Evolutionary conservation across 306 rosid genomes (phyloP).

Genomic region (Cucumis hystrix): DNA sequence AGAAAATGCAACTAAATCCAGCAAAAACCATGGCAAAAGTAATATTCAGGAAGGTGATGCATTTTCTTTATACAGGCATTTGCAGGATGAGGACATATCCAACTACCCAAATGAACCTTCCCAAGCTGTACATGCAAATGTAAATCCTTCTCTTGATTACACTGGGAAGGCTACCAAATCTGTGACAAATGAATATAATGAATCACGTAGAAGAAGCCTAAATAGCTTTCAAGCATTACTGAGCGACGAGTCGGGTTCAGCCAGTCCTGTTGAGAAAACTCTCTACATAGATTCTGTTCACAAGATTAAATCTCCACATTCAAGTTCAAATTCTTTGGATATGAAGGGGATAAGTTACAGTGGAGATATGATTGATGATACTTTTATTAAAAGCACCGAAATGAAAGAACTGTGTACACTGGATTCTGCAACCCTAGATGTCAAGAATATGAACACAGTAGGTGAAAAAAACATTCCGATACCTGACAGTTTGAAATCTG

Average conservation of each 20-base stretch:
- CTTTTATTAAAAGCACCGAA: constrained; percentile 18
- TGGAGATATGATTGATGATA: constrained; percentile 17
- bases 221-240: constrained; percentile 20
- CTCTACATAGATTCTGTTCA: constrained; percentile 51
- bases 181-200: constrained; percentile 16
- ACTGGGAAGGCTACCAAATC: constrained; percentile 24
- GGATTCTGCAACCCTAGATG: constrained; percentile 32
- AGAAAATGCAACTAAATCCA: constrained; percentile 7
- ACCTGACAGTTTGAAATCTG: constrained; percentile 22
- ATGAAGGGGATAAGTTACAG: constrained; percentile 15
- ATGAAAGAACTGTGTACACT: constrained; percentile 8
- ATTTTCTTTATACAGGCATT: neutral
- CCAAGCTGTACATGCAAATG: constrained; percentile 18
- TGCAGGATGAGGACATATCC: neutral
- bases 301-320: constrained; percentile 21
- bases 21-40: constrained; percentile 5
- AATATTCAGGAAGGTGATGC: constrained; percentile 4
- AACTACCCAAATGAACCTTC: constrained; percentile 17
- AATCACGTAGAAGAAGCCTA: constrained; percentile 23
- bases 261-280: constrained; percentile 70
- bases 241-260: constrained; percentile 18
- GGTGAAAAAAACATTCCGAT: constrained; percentile 19
- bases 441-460: constrained; percentile 8
- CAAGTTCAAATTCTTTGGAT: constrained; percentile 34
- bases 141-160: constrained; percentile 16